Evolutionary conservation across 2,329 filamentous ascomycete species (phyloP), one percentile per base, ranked within the genome.

Genomic region (Beauveria brongniartii): DNA sequence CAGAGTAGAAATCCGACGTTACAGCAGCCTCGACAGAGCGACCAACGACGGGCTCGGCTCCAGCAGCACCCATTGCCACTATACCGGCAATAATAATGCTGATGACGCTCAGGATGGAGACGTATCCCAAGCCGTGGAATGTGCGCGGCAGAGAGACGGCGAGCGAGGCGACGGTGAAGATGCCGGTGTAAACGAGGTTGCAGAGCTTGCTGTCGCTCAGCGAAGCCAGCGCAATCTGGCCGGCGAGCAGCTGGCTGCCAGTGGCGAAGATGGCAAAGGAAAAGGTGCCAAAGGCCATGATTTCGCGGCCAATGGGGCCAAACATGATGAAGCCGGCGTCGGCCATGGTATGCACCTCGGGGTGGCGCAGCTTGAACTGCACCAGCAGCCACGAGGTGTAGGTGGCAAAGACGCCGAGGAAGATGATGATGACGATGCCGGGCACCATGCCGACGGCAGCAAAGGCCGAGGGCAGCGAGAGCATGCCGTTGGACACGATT

Each of bases 271-370:
- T 71, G 44, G 79, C 79, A 64, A 83, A 83, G 64, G 80, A 73
- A 58, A 82, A 69, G 0, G 79, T 82, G 3, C 80, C 80, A 20
- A 70, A 73, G 34, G 74, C 74, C 43, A 83, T 73, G 14, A 82
- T 63, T 64, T 81, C 80, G 26, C 79, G 75, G 0, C 82, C 81
- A 5, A 79, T 62, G 1, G 74, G 77, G 3, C 82, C 82, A 59
- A 83, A 82, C 22, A 85, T 72, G 57, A 83, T 77, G 47, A 70
- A 70, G 18, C 82, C 82, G 0, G 80, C 81, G 63, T 84, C 82
- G 47, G 82, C 81, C 71, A 84, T 83, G 56, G 78, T 79, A 65
- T 84, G 82, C 3, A 84, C 80, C 63, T 82, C 74, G 1, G 78
- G 77, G 65, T 83, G 81, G 16, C 73, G 71, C 37, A 82, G 64